Percentiles rank a stretch among this genome's conserved stretches.
Evolutionary conservation across 768 basidiomycete species (phyloP).

Genomic region (Punctularia strigosozonata): DNA sequence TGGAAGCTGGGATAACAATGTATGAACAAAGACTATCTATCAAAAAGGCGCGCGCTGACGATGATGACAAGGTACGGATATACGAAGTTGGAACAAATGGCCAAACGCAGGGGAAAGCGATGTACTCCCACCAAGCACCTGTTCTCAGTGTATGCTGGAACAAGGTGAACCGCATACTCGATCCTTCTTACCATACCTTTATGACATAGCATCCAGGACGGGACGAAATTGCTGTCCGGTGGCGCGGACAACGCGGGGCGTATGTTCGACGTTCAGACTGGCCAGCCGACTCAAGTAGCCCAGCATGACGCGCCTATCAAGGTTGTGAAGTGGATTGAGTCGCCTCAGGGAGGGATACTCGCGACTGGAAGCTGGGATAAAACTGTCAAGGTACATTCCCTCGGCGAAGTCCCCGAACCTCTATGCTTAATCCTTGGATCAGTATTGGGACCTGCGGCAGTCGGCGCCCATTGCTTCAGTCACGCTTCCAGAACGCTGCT

Average conservation of each 20-base stretch:
- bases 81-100: constrained; percentile 81
- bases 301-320: constrained; percentile 87
- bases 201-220: constrained; percentile 43
- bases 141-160: constrained; percentile 87
- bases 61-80: constrained; percentile 57
- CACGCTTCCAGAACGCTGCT: constrained; percentile 81
- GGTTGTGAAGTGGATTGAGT: constrained; percentile 72
- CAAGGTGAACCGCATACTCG: constrained; percentile 41
- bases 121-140: constrained; percentile 85
- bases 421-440: constrained; percentile 1
- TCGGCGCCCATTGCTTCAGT: constrained; percentile 70
- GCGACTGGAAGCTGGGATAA: constrained; percentile 98
- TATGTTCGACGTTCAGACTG: constrained; percentile 83
- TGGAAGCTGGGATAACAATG: constrained; percentile 91
- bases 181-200: not conserved
- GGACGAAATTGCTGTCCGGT: constrained; percentile 82
- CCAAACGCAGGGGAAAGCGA: constrained; percentile 79
- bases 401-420: not conserved
- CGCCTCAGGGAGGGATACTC: constrained; percentile 61
- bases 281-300: constrained; percentile 72
- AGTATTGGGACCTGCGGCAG: constrained; percentile 91
- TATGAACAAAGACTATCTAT: constrained; percentile 21
- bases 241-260: constrained; percentile 94
- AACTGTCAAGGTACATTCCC: constrained; percentile 65
- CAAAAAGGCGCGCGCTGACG: not conserved